Evolutionary conservation across 2,329 filamentous ascomycete genomes (phyloP).

Genomic region (Aspergillus spinulosporus): DNA sequence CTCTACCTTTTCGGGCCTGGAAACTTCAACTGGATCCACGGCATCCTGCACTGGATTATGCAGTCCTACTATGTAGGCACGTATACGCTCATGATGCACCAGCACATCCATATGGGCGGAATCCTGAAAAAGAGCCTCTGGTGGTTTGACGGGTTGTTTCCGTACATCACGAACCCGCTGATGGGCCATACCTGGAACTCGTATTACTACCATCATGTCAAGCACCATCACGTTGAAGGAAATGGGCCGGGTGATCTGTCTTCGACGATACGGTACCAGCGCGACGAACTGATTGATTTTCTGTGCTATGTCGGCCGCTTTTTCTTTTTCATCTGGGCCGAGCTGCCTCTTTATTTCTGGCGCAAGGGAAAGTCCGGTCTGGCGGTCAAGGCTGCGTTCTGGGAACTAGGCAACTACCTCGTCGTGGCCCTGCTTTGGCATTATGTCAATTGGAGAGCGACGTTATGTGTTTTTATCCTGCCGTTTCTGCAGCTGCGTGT

Average conservation of each 20-base stretch:
- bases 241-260: constrained; percentile 76
- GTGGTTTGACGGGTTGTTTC: constrained; percentile 65
- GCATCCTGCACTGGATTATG: constrained; percentile 64
- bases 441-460: constrained; percentile 55
- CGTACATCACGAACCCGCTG: constrained; percentile 71
- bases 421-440: constrained; percentile 54
- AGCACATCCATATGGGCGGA: constrained; percentile 77
- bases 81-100: constrained; percentile 80
- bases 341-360: constrained; percentile 49
- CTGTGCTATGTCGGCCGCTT: constrained; percentile 73
- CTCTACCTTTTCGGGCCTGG: constrained; percentile 57
- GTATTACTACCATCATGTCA: constrained; percentile 83
- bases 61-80: constrained; percentile 68
- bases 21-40: constrained; percentile 68
- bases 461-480: constrained; percentile 65
- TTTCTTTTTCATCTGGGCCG: constrained; percentile 48
- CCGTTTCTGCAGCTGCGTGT: constrained; percentile 67
- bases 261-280: constrained; percentile 73
- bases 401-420: constrained; percentile 61
- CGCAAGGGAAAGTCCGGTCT: constrained; percentile 59
- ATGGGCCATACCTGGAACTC: constrained; percentile 85
- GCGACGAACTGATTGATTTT: constrained; percentile 67
- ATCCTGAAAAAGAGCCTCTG: constrained; percentile 59
- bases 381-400: constrained; percentile 59
- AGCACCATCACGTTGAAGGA: constrained; percentile 80